A percentile compares a stretch with the other conserved stretches of the same genome.
These are phyloP conservation scores for Aspergillus cejpii DNA, from an alignment of 2,329 filamentous ascomycete genomes.

Conservation along the genomic window DNA sequence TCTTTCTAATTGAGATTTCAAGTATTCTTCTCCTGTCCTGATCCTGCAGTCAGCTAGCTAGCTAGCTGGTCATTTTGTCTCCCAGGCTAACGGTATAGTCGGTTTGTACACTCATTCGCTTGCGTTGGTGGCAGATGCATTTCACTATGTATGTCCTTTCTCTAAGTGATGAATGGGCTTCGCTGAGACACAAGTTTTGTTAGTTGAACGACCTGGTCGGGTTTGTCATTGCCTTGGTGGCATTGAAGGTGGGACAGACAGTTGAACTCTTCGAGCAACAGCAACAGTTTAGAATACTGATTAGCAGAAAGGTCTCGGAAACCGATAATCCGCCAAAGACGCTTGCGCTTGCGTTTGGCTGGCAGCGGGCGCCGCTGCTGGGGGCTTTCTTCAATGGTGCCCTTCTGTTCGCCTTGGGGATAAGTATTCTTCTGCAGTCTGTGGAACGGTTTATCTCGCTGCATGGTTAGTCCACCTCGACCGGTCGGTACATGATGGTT, in stretches of 20 bases:
- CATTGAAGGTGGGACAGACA: conserved; percentile 50
- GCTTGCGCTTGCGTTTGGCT: conserved; percentile 64
- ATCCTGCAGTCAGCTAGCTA: too few relatives aligned
- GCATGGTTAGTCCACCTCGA: conserved; percentile 20
- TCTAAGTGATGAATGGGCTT: background rate
- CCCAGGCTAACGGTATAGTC: conserved; percentile 40
- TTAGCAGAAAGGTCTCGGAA: conserved; percentile 46
- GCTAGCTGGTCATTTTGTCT: too few relatives aligned
- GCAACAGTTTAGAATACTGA: conserved; percentile 1
- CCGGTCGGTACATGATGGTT: background rate
- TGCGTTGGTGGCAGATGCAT: conserved; percentile 68
- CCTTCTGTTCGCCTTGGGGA: conserved; percentile 63
- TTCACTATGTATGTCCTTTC: conserved; percentile 58
- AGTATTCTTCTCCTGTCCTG: conserved; percentile 10
- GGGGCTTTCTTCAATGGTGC: conserved; percentile 77
- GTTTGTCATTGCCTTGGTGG: conserved; percentile 60
- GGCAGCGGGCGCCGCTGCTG: conserved; percentile 65
- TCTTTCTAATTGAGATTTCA: conserved; percentile 30
- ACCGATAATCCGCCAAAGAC: conserved; percentile 51
- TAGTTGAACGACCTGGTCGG: conserved; percentile 65
- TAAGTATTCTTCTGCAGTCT: conserved; percentile 67
- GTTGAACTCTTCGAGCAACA: background rate
- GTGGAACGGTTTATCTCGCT: conserved; percentile 52
- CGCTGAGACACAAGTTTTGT: too few relatives aligned
- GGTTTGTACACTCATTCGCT: conserved; percentile 66